phyloP scores from a whole-genome alignment of 306 rosid species.

The Inga leiocalycina region DNA sequence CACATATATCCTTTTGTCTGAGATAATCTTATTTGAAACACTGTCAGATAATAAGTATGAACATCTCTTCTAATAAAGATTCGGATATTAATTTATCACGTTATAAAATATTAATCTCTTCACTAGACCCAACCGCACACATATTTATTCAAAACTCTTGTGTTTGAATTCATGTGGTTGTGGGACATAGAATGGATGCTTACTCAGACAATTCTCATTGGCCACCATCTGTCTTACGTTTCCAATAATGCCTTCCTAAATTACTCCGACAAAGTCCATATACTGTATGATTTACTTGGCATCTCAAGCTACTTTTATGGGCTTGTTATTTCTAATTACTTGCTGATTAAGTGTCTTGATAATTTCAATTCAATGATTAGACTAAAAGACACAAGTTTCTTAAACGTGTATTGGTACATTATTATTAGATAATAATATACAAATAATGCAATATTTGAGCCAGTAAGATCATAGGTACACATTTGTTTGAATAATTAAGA shows the following conservation, averaged over 20 bases:
- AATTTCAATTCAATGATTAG: background rate
- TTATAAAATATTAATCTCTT: no score
- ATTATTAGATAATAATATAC: background rate
- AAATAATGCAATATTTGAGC: background rate
- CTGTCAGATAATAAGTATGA: no score
- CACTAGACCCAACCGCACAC: no score
- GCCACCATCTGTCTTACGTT: background rate
- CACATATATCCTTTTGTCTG: rapidly evolving
- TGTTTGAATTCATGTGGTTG: no score
- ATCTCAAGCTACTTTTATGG: background rate
- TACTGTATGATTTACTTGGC: background rate
- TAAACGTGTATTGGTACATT: background rate
- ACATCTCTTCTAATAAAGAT: no score
- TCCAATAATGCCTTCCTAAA: background rate
- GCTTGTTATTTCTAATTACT: background rate
- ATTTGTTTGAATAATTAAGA: background rate
- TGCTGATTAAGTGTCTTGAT: background rate
- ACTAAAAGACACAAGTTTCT: background rate
- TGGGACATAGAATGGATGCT: no score
- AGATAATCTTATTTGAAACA: rapidly evolving
- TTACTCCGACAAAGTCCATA: background rate
- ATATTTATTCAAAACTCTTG: no score
- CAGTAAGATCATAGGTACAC: background rate
- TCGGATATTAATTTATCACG: no score
- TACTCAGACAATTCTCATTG: background rate